phyloP scores from a whole-genome alignment of 1,284 basidiomycete species.

The Irpex sp. region DNA sequence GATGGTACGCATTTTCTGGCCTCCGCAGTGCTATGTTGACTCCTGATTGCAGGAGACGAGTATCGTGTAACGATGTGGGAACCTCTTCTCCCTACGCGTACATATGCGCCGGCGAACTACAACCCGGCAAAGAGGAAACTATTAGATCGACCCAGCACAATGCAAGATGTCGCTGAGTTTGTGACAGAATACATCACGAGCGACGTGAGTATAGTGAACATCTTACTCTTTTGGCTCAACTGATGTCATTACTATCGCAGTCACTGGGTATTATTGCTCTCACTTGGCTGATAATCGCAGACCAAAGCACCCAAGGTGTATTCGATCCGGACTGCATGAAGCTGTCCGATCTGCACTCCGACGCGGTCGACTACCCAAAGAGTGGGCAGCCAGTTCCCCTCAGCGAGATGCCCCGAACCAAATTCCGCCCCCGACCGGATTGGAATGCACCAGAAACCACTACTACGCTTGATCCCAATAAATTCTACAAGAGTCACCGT shows the following conservation, averaged over 20 bases:
- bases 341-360: slow-evolving; percentile 64
- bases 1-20: slow-evolving; percentile 40
- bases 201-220: slow-evolving; percentile 39
- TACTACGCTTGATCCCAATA: slow-evolving; percentile 22
- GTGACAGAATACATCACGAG: slow-evolving; percentile 69
- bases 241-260: slow-evolving; percentile 25
- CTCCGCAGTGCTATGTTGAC: neutral
- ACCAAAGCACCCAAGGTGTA: slow-evolving; percentile 53
- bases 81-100: slow-evolving; percentile 17
- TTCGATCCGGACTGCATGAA: slow-evolving; percentile 56
- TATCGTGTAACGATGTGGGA: slow-evolving; percentile 46
- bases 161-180: slow-evolving; percentile 70
- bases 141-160: slow-evolving; percentile 53
- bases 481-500: slow-evolving; percentile 45
- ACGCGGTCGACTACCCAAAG: slow-evolving; percentile 67
- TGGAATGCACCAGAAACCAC: slow-evolving; percentile 64
- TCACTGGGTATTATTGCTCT: slow-evolving; percentile 59
- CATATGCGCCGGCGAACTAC: slow-evolving; percentile 48
- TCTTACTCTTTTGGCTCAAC: neutral
- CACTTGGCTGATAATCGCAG: slow-evolving; percentile 65
- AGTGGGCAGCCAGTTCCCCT: slow-evolving; percentile 55
- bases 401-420: slow-evolving; percentile 43
- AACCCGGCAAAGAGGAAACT: slow-evolving; percentile 41
- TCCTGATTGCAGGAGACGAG: slow-evolving; percentile 34
- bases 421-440: slow-evolving; percentile 43